Evolutionary conservation across 1,284 basidiomycete species (phyloP).

Genomic region (Trichosporon sp.): DNA sequence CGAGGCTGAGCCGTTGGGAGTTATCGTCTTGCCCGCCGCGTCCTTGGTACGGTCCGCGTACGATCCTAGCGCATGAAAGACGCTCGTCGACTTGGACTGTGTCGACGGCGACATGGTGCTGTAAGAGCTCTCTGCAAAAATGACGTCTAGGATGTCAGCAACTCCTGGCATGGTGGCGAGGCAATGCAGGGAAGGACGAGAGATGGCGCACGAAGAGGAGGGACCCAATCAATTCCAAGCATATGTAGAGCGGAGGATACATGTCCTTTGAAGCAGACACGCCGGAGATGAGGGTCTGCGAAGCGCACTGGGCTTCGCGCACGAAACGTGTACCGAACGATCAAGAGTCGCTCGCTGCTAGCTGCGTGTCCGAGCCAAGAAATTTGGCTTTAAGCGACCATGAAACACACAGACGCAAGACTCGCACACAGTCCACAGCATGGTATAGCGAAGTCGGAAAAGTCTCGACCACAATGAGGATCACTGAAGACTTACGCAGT

Average conservation of each 20-base stretch:
- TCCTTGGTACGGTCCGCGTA: slow-evolving; percentile 46
- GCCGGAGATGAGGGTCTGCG: background rate
- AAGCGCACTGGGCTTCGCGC: background rate
- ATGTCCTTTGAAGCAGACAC: background rate
- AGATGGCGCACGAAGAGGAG: background rate
- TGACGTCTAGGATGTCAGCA: background rate
- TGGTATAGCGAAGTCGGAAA: background rate
- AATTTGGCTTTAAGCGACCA: background rate
- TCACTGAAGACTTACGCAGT: background rate
- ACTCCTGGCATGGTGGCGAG: background rate
- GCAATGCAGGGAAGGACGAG: background rate
- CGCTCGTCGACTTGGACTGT: slow-evolving; percentile 28
- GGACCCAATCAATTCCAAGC: background rate
- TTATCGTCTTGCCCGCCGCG: background rate
- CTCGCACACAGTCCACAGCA: background rate
- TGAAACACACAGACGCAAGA: background rate
- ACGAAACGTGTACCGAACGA: background rate
- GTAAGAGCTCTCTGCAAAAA: background rate
- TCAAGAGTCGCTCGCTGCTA: background rate
- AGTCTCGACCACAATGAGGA: background rate
- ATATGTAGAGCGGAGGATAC: background rate
- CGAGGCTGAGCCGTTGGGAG: slow-evolving; percentile 7
- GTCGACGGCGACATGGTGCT: slow-evolving; percentile 13
- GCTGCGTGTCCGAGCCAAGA: background rate
- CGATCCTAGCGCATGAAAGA: slow-evolving; percentile 46